Conservation (phyloP, 2,329 filamentous ascomycete species). For the Malbranchea zuffiana region DNA sequence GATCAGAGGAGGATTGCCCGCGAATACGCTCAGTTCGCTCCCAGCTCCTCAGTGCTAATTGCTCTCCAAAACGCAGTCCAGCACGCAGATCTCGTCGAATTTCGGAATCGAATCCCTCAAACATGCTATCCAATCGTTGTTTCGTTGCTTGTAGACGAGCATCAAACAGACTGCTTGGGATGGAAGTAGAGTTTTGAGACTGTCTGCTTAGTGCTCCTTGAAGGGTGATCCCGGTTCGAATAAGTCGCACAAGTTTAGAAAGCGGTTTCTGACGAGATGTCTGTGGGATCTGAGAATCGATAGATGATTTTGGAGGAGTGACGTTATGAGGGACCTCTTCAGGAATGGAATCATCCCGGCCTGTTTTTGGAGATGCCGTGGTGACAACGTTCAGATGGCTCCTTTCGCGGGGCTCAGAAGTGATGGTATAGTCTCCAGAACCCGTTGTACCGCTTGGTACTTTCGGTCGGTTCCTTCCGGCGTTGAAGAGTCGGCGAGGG, state of each 20-base stretch:
- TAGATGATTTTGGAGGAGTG: neutral
- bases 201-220: conserved; percentile 22
- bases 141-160: conserved; percentile 19
- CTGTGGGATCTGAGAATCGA: neutral
- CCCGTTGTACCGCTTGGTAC: no score
- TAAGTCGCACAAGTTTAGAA: conserved; percentile 24
- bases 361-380: conserved; percentile 7
- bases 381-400: conserved; percentile 12
- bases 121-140: conserved; percentile 26
- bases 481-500: no score
- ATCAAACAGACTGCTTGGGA: conserved; percentile 4
- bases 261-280: conserved; percentile 16
- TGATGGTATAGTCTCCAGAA: no score
- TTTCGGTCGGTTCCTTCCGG: no score
- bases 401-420: no score
- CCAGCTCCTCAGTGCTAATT: conserved; percentile 30
- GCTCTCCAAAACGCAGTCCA: conserved; percentile 34
- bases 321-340: neutral
- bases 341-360: neutral
- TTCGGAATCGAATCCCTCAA: conserved; percentile 28
- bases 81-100: conserved; percentile 32
- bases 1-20: no score
- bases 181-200: conserved; percentile 9
- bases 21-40: no score
- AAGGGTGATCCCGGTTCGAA: conserved; percentile 30